Evolutionary conservation across 108 stramenopile species (phyloP), one percentile per base, ranked within the genome.

Genomic region (Bacterosira constricta): DNA sequence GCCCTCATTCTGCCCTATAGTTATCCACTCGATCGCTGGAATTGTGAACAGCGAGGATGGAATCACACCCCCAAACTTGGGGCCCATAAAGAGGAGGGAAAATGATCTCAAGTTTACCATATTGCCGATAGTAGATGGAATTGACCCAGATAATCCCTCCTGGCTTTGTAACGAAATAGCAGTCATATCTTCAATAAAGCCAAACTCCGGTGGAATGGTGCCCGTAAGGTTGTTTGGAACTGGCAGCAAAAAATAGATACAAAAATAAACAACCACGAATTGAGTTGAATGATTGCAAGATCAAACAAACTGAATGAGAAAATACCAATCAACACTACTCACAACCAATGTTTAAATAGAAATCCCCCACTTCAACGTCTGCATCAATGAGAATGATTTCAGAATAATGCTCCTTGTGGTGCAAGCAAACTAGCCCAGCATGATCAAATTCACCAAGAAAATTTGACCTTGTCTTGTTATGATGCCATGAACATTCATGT

Each of bases 161-260:
- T 62, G 18, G 3, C 30, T 35, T n/a, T 62, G 41, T 11, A 62
- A 5, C 11, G 4, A 3, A 6, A 62, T 29, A 4, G 1, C n/a
- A 0, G 10, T n/a, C 6, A 38, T 10, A 31, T 46, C 61, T 3
- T 30, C 7, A 26, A 62, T 27, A 17, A 65, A 36, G 26, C 77
- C 83, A 30, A 81, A 27, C 30, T 68, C 61, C 23, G 67, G 44
- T 26, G 83, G 77, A 23, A 87, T 62, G 1, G 62, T 34, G 3
- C 86, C 86, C 18, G 63, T 69, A 6, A 87, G 23, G 9, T 34
- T 39, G 41, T 84, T 84, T 0, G 11, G 2, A 29, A 41, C 42
- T 44, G 1, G n/a, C n/a, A n/a, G n/a, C n/a, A n/a, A n/a, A n/a
- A n/a, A n/a, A n/a, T n/a, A n/a, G n/a, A n/a, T n/a, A n/a, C n/a